Conservation (phyloP, 192 early-diverging fungal species). For the Globomyces pollinis-pini region DNA sequence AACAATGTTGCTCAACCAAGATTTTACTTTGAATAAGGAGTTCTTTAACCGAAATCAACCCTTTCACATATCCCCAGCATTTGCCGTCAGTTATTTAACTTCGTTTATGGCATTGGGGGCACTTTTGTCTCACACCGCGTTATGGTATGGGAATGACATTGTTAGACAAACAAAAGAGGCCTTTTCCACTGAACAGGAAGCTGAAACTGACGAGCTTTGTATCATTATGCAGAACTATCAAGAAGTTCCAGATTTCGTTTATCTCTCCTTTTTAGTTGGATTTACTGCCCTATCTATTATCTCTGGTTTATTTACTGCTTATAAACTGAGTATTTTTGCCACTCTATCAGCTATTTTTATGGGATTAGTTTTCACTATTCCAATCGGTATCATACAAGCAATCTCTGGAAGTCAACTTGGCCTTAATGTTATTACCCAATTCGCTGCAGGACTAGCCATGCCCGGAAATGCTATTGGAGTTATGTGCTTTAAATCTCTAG, state of each 20-base stretch:
- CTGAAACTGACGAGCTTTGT: background rate
- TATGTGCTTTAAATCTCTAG: conserved; percentile 67
- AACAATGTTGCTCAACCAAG: background rate
- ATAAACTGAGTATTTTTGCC: conserved; percentile 21
- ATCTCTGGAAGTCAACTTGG: conserved; percentile 47
- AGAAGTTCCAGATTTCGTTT: conserved; percentile 25
- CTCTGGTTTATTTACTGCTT: conserved; percentile 15
- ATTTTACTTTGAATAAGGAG: background rate
- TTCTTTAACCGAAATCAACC: background rate
- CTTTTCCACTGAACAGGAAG: background rate
- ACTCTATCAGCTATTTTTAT: conserved; percentile 31
- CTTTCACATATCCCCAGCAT: conserved; percentile 1
- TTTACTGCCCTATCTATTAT: background rate
- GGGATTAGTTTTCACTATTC: conserved; percentile 46
- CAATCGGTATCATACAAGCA: conserved; percentile 58
- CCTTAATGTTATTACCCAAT: conserved; percentile 53
- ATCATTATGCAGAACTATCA: conserved; percentile 15
- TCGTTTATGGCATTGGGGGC: conserved; percentile 19
- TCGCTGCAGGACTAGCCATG: conserved; percentile 49
- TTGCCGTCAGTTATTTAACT: conserved; percentile 9
- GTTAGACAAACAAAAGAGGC: background rate
- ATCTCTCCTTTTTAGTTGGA: conserved; percentile 4
- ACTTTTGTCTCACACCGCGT: conserved; percentile 11
- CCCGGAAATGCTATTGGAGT: conserved; percentile 55
- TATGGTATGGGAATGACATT: conserved; percentile 22